Percentiles rank a stretch among this genome's conserved stretches.
Conservation (phyloP, 176 grass and related monocot species). For the Eragrostis curvula region DNA sequence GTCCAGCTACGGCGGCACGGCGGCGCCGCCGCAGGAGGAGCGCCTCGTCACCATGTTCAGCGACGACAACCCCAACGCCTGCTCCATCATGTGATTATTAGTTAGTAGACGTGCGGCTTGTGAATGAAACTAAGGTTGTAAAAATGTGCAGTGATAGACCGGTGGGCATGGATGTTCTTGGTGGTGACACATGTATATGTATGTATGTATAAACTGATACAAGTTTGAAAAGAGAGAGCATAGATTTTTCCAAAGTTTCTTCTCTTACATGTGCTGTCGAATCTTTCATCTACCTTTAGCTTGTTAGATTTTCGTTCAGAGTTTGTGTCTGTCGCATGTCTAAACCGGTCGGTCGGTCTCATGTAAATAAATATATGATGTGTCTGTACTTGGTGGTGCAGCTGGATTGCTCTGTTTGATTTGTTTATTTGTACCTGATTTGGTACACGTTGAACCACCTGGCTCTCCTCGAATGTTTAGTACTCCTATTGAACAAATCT, state of each 20-base stretch:
- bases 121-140: background rate
- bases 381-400: conserved; percentile 25
- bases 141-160: background rate
- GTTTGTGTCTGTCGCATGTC: conserved; percentile 5
- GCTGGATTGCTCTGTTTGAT: conserved; percentile 21
- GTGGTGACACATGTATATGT: background rate
- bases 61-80: conserved; percentile 98
- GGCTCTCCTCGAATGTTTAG: background rate
- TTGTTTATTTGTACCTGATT: background rate
- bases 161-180: background rate
- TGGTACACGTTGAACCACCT: background rate
- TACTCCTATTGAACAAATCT: background rate
- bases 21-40: conserved; percentile 61
- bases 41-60: conserved; percentile 79
- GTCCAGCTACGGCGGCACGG: conserved; percentile 58
- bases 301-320: background rate
- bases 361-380: background rate
- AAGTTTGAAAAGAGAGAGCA: background rate
- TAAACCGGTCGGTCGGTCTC: background rate
- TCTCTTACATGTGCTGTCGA: conserved; percentile 38
- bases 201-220: background rate
- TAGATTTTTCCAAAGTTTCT: background rate
- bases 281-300: conserved; percentile 30
- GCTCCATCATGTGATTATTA: conserved; percentile 86
- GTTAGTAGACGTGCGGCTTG: background rate